A percentile compares a stretch with the other conserved stretches of the same genome.
phyloP scores from a whole-genome alignment of 2,329 filamentous ascomycete genomes.

The Exophiala oligosperma region DNA sequence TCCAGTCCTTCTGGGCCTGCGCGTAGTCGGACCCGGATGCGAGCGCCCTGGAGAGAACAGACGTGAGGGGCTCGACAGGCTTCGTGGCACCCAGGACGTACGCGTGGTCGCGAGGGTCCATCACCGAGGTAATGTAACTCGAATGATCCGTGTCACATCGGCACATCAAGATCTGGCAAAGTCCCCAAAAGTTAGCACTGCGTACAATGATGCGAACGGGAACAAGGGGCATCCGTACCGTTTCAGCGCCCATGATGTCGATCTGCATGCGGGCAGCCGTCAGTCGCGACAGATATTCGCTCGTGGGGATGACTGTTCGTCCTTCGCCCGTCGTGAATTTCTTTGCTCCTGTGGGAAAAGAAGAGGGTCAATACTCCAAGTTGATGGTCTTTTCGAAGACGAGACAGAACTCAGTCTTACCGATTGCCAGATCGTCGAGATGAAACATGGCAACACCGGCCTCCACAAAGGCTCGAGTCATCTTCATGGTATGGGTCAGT shows the following conservation, averaged over 20 bases:
- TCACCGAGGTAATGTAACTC: conserved; percentile 9
- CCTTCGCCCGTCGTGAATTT: conserved; percentile 46
- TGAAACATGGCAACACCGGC: conserved; percentile 47
- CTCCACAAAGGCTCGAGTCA: conserved; percentile 44
- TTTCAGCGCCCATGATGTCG: conserved; percentile 12
- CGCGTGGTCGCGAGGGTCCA: conserved; percentile 10
- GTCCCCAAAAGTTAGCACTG: background rate
- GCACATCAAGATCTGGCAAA: conserved; percentile 10
- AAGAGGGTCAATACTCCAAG: background rate
- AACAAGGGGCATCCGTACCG: background rate
- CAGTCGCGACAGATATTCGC: conserved; percentile 32
- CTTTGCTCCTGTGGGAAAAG: conserved; percentile 29
- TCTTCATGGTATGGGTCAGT: conserved; percentile 43
- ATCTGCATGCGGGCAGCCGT: conserved; percentile 7
- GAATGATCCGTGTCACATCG: conserved; percentile 12
- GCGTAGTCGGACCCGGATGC: conserved; percentile 1
- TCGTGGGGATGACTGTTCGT: conserved; percentile 42
- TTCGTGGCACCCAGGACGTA: conserved; percentile 11
- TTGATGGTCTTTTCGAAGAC: background rate
- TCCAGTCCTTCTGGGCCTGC: conserved; percentile 1
- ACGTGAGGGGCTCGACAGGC: conserved; percentile 3
- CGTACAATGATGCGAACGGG: background rate
- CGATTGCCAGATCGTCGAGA: conserved; percentile 45
- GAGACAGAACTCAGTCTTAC: conserved; percentile 14
- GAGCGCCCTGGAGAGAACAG: conserved; percentile 3